These are phyloP conservation scores for Pseudogymnoascus sp. DNA, from an alignment of 2,329 filamentous ascomycete species.

Conservation along the genomic window DNA sequence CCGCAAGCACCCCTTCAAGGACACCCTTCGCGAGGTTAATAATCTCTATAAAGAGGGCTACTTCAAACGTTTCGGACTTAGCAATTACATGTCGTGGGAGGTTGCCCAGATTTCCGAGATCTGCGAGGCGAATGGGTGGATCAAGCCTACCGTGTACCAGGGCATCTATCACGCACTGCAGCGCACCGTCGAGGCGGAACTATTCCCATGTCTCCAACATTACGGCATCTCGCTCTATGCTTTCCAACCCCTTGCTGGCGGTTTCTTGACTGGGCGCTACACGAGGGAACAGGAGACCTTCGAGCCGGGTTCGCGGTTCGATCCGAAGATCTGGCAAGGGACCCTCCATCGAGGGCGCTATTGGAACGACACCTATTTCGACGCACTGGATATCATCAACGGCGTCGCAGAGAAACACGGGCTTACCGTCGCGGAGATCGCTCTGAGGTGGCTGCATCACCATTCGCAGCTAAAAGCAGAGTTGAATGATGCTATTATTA, in stretches of 20 bases:
- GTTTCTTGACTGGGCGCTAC: slow-evolving; percentile 29
- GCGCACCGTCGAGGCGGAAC: slow-evolving; percentile 52
- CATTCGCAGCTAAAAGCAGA: slow-evolving; percentile 54
- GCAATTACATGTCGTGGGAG: slow-evolving; percentile 47
- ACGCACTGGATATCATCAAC: slow-evolving; percentile 63
- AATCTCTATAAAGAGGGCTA: slow-evolving; percentile 30
- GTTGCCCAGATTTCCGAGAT: slow-evolving; percentile 27
- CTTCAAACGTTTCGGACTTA: slow-evolving; percentile 46
- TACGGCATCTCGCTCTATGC: slow-evolving; percentile 55
- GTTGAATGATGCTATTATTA: slow-evolving; percentile 51
- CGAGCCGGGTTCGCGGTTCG: slow-evolving; percentile 19
- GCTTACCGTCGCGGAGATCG: slow-evolving; percentile 64
- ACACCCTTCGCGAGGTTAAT: slow-evolving; percentile 26
- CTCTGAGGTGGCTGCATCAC: slow-evolving; percentile 66
- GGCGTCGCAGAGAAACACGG: slow-evolving; percentile 59
- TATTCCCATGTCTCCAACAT: slow-evolving; percentile 50
- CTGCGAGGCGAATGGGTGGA: slow-evolving; percentile 28
- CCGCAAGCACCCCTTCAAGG: slow-evolving; percentile 23
- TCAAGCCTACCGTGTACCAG: slow-evolving; percentile 31
- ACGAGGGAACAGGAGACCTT: slow-evolving; percentile 30
- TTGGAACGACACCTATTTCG: slow-evolving; percentile 55
- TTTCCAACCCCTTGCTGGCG: slow-evolving; percentile 52
- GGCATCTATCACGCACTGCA: slow-evolving; percentile 28
- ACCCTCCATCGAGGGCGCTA: slow-evolving; percentile 47
- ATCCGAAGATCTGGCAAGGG: slow-evolving; percentile 42